Base-by-base conservation (phyloP, 2,329 filamentous ascomycete species). In the Fusarium ambrosium region DNA sequence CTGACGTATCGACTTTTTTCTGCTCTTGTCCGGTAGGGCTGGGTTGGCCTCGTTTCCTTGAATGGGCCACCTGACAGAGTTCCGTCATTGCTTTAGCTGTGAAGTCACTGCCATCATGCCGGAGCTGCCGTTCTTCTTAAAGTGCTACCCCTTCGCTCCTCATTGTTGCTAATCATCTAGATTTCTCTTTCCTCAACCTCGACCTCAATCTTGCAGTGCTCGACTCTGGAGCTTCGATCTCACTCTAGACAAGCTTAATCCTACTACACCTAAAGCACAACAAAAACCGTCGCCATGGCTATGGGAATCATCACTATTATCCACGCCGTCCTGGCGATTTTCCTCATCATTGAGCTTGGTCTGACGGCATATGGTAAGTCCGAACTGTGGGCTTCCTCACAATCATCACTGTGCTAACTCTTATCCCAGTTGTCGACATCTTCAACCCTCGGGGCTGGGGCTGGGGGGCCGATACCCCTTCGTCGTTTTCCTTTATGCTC, bases 271-370 rank as follows among this genome's bases (percentile, higher is more conserved):
- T 24, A 24, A 24, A 24, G 24, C 24, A 24, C 24, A 24, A 24
- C 24, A 24, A 24, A 24, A 24, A 39, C 16, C 11, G 32, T 62
- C 80, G 82, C 74, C 60, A 90, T 91, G 89, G 84, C 84, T 34
- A 81, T 89, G 79, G 85, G 85, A 70, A 88, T 91, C 79, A 85
- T 91, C 43, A 85, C 90, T 75, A 89, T 92, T 45, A 85, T 93
- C 45, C 93, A 95, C 80, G 87, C 89, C 69, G 85, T 90, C 60
- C 92, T 96, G 78, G 88, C 87, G 13, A 75, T 94, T 45, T 89
- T 97, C 77, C 87, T 92, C 39, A 86, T 97, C 71, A 91, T 95
- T 74, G 90, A 95, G 77, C 89, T 97, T 11, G 94, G 92, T 24
- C 83, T 97, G 39, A 92, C 91, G 58, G 92, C 89, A 62, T 95